Evolutionary conservation across 2,329 filamentous ascomycete species (phyloP).

Genomic region (Penicillium digitatum): DNA sequence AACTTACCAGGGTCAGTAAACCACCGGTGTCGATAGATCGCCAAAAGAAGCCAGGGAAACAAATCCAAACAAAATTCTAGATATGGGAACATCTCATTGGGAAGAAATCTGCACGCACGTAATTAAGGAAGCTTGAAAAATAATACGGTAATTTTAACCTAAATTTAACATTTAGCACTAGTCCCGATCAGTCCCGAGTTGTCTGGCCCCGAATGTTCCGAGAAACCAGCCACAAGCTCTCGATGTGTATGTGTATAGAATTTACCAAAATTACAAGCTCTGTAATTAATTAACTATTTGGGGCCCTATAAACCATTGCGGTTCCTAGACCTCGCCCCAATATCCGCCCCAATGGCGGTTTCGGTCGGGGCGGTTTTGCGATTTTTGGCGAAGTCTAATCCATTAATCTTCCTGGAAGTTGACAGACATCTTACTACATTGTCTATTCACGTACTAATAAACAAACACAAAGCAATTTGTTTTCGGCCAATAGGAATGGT

Average conservation of each 20-base stretch:
- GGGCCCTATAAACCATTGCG: no score
- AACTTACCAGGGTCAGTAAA: no score
- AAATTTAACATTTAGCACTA: neutral
- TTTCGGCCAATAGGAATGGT: neutral
- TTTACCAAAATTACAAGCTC: no score
- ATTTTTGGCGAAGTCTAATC: no score
- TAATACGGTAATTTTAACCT: neutral
- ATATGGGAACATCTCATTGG: neutral
- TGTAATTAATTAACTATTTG: no score
- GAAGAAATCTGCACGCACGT: neutral
- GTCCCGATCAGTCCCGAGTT: neutral
- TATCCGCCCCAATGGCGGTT: no score
- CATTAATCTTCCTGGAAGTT: no score
- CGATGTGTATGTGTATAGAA: no score
- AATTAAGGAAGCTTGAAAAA: neutral
- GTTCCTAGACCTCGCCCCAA: no score
- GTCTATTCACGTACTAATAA: neutral
- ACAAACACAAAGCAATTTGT: neutral
- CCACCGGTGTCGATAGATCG: neutral
- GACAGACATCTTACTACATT: neutral
- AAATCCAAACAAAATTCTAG: neutral
- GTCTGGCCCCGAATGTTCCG: neutral
- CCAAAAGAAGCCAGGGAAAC: neutral
- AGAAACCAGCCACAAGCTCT: neutral
- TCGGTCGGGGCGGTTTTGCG: no score